phyloP scores from a whole-genome alignment of 192 early-diverging fungal species.

The Obelidium mucronatum region DNA sequence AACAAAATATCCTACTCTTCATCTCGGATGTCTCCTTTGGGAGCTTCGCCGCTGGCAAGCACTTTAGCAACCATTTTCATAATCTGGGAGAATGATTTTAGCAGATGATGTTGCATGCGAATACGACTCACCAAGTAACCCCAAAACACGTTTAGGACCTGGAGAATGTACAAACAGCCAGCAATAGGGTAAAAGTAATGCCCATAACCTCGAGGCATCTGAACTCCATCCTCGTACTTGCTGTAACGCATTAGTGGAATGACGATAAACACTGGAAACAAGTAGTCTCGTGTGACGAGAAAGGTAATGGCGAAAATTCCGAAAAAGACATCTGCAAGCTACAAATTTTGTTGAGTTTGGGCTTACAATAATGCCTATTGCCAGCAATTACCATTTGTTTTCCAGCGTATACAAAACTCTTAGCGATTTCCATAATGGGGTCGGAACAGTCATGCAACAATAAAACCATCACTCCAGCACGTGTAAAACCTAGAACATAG shows the following conservation, averaged over 20 bases:
- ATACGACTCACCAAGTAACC: constrained; percentile 13
- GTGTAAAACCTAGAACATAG: constrained; percentile 47
- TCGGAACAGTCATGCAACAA: constrained; percentile 54
- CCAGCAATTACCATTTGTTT: not conserved
- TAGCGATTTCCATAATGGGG: constrained; percentile 60
- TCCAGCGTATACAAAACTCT: constrained; percentile 51
- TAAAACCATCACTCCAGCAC: constrained; percentile 49
- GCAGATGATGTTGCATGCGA: not conserved
- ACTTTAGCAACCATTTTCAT: constrained; percentile 16
- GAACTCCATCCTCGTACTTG: constrained; percentile 35
- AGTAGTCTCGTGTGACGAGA: constrained; percentile 31
- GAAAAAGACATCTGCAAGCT: constrained; percentile 39
- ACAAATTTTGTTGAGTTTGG: not conserved
- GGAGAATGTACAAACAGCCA: constrained; percentile 28
- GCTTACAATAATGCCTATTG: not conserved
- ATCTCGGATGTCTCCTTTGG: constrained; percentile 23
- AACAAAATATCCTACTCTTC: no score
- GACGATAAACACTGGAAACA: constrained; percentile 40
- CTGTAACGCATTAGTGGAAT: constrained; percentile 4
- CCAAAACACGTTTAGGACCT: constrained; percentile 36
- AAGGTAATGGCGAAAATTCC: constrained; percentile 37
- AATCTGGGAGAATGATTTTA: not conserved
- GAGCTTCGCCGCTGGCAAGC: not conserved
- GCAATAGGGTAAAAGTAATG: constrained; percentile 24
- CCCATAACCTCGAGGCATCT: constrained; percentile 29